These are phyloP conservation scores for Biancaea sappan DNA, from an alignment of 306 rosid species.

Conservation along the genomic window DNA sequence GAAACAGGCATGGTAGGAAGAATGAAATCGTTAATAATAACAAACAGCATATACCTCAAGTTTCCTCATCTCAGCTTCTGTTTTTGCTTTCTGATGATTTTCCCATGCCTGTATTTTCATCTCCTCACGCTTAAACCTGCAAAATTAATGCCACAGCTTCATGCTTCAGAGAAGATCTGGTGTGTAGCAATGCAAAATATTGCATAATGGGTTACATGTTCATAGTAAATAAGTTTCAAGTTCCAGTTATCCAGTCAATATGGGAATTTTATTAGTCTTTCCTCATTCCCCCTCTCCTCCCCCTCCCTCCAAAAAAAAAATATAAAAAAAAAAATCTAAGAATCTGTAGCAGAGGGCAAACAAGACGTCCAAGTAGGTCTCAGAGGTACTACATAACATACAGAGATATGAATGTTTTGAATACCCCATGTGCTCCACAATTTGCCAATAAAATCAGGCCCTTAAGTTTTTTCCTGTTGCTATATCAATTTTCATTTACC, in stretches of 20 bases:
- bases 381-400: background rate
- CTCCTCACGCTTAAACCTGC: slow-evolving; percentile 95
- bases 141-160: slow-evolving; percentile 31
- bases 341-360: background rate
- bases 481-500: background rate
- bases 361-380: background rate
- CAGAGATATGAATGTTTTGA: background rate
- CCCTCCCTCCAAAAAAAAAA: background rate
- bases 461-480: background rate
- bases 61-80: slow-evolving; percentile 95
- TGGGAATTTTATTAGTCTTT: slow-evolving; percentile 5
- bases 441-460: background rate
- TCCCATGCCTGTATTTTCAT: slow-evolving; percentile 97
- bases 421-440: background rate
- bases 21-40: slow-evolving; percentile 11
- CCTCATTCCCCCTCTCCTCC: background rate
- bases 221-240: slow-evolving; percentile 1
- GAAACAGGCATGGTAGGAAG: slow-evolving; percentile 16
- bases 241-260: slow-evolving; percentile 11
- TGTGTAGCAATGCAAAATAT: slow-evolving; percentile 17
- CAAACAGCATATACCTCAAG: slow-evolving; percentile 61
- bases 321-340: background rate
- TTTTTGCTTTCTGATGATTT: slow-evolving; percentile 93
- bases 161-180: slow-evolving; percentile 36
- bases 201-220: slow-evolving; percentile 27